Conservation (phyloP, 768 basidiomycete genomes). For the Goffeauzyma gilvescens region DNA sequence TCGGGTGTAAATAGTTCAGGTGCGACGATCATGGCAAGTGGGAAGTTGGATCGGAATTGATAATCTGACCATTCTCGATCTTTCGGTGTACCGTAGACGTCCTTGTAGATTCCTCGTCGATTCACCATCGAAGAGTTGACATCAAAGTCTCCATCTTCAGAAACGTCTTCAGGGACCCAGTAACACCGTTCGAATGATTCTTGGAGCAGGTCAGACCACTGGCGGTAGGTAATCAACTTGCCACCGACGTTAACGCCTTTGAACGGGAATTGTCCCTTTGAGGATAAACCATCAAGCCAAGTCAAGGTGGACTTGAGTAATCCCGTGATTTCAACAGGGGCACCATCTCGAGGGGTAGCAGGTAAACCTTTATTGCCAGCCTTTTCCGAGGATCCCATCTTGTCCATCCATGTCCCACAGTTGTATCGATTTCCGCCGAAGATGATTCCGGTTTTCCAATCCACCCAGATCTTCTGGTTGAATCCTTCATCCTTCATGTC, state of each 20-base stretch:
- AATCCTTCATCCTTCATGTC: constrained; percentile 90
- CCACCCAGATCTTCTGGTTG: constrained; percentile 78
- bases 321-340: constrained; percentile 88
- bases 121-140: constrained; percentile 55
- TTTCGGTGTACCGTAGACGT: constrained; percentile 73
- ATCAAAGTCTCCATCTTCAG: constrained; percentile 51
- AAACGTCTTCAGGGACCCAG: constrained; percentile 67
- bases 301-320: constrained; percentile 77
- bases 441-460: constrained; percentile 84
- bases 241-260: constrained; percentile 64
- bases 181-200: constrained; percentile 73
- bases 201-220: constrained; percentile 75
- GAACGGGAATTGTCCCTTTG: constrained; percentile 59
- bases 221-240: constrained; percentile 63
- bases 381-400: constrained; percentile 83
- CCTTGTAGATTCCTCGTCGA: constrained; percentile 93
- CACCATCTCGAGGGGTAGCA: constrained; percentile 90
- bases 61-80: constrained; percentile 94
- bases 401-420: constrained; percentile 42
- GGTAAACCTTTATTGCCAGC: constrained; percentile 88
- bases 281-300: constrained; percentile 59
- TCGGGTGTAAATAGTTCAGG: constrained; percentile 74
- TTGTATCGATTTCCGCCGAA: constrained; percentile 55
- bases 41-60: constrained; percentile 81
- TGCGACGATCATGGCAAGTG: constrained; percentile 90